Evolutionary conservation across 2,329 filamentous ascomycete genomes (phyloP).

Genomic region (Aspergillus sp.): DNA sequence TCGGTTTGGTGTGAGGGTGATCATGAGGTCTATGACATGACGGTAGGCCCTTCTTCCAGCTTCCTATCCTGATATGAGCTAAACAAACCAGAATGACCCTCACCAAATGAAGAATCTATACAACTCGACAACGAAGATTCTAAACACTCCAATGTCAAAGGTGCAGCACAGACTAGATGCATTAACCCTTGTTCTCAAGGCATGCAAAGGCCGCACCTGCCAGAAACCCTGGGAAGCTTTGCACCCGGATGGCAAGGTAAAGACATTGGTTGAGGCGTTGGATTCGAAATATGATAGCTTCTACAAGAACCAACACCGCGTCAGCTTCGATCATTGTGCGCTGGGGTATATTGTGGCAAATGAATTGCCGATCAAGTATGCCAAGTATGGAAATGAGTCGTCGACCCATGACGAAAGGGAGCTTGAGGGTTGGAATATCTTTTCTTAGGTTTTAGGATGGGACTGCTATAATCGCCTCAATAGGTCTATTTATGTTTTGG

Average conservation of each 20-base stretch:
- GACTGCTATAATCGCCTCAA: too few species aligned
- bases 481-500: too few species aligned
- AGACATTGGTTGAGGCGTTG: slow-evolving; percentile 12
- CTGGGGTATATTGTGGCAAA: not conserved
- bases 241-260: slow-evolving; percentile 9
- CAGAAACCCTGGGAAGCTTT: not conserved
- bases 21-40: slow-evolving; percentile 17
- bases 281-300: slow-evolving; percentile 10
- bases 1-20: slow-evolving; percentile 18
- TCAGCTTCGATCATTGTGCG: not conserved
- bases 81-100: slow-evolving; percentile 6
- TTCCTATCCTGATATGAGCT: not conserved
- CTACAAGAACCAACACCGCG: slow-evolving; percentile 4
- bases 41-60: not conserved
- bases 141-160: slow-evolving; percentile 1
- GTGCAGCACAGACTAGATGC: slow-evolving; percentile 12
- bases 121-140: not conserved
- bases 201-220: not conserved
- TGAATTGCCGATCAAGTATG: too few species aligned
- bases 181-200: not conserved
- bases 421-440: too few species aligned
- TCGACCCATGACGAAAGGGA: too few species aligned
- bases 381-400: too few species aligned
- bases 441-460: too few species aligned
- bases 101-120: slow-evolving; percentile 14